Evolutionary conservation across 2,329 filamentous ascomycete genomes (phyloP).

Genomic region (Trichoderma pleuroti): DNA sequence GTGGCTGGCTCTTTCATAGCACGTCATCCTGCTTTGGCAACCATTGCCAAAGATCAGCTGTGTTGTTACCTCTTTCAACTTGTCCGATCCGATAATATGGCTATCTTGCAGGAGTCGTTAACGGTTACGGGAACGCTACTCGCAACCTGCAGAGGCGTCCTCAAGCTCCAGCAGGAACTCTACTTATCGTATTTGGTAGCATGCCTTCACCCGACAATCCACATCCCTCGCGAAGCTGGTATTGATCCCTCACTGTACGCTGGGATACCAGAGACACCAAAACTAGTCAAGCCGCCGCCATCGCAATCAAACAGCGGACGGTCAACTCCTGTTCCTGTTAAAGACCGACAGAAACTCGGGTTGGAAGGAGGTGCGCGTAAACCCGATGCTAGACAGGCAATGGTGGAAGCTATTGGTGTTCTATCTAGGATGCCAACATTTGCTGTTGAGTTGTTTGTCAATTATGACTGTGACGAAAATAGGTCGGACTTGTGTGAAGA

Average conservation of each 20-base stretch:
- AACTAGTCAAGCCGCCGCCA: slow-evolving; percentile 72
- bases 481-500: slow-evolving; percentile 91
- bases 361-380: slow-evolving; percentile 88
- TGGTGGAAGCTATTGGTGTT: slow-evolving; percentile 95
- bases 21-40: slow-evolving; percentile 81
- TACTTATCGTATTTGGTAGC: slow-evolving; percentile 93
- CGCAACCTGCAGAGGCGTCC: slow-evolving; percentile 81
- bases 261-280: slow-evolving; percentile 87
- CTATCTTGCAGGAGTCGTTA: slow-evolving; percentile 86
- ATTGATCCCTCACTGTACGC: slow-evolving; percentile 91
- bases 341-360: slow-evolving; percentile 87
- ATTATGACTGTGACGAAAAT: slow-evolving; percentile 95
- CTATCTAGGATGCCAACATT: slow-evolving; percentile 90
- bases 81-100: slow-evolving; percentile 93
- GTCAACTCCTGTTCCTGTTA: slow-evolving; percentile 84
- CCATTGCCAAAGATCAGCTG: slow-evolving; percentile 84
- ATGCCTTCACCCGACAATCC: slow-evolving; percentile 88
- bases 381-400: slow-evolving; percentile 92
- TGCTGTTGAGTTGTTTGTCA: slow-evolving; percentile 93
- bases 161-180: slow-evolving; percentile 95
- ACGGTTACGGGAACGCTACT: slow-evolving; percentile 88
- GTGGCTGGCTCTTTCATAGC: slow-evolving; percentile 94
- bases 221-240: slow-evolving; percentile 84
- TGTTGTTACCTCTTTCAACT: slow-evolving; percentile 95
- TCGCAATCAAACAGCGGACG: slow-evolving; percentile 75